A percentile compares a stretch with the other conserved stretches of the same genome.
Evolutionary conservation across 2,329 filamentous ascomycete genomes (phyloP).

Genomic region (Paraphaeosphaeria minitans): DNA sequence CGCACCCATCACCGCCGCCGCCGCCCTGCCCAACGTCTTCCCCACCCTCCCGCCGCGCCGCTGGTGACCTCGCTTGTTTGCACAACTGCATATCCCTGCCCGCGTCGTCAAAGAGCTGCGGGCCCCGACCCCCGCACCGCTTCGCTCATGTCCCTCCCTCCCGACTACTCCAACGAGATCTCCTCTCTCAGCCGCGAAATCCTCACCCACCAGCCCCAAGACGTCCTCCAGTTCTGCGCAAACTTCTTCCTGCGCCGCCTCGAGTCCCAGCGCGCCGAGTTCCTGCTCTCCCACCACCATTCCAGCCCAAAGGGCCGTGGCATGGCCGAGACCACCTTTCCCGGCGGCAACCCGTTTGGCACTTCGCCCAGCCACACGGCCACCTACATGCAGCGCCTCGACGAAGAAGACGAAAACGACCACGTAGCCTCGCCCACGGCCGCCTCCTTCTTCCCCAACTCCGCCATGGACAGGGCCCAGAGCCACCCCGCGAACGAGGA

Average conservation of each 20-base stretch:
- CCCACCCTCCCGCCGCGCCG: neutral
- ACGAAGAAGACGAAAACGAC: slow-evolving; percentile 83
- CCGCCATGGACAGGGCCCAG: slow-evolving; percentile 49
- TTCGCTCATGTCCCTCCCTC: slow-evolving; percentile 47
- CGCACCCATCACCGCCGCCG: neutral
- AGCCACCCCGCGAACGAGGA: slow-evolving; percentile 50
- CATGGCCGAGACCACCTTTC: slow-evolving; percentile 79
- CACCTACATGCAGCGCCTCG: slow-evolving; percentile 65
- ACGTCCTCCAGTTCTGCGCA: slow-evolving; percentile 73
- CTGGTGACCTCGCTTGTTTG: slow-evolving; percentile 30
- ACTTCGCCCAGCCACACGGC: slow-evolving; percentile 49
- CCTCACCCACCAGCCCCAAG: slow-evolving; percentile 61
- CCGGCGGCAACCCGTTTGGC: slow-evolving; percentile 79
- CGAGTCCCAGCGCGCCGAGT: slow-evolving; percentile 66
- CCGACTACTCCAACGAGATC: slow-evolving; percentile 62
- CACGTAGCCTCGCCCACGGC: slow-evolving; percentile 74
- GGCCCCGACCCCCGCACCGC: slow-evolving; percentile 40
- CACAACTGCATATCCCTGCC: slow-evolving; percentile 44
- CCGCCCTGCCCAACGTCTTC: neutral
- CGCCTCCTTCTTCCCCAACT: slow-evolving; percentile 51
- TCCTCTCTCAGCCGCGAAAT: slow-evolving; percentile 67
- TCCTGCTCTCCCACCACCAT: slow-evolving; percentile 57
- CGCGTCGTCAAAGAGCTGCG: slow-evolving; percentile 45
- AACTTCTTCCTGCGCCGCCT: slow-evolving; percentile 71
- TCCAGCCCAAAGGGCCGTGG: slow-evolving; percentile 49